A percentile compares a stretch with the other conserved stretches of the same genome.
Evolutionary conservation across 805 yeast species (phyloP).

Genomic region (Yarrowia divulgata): DNA sequence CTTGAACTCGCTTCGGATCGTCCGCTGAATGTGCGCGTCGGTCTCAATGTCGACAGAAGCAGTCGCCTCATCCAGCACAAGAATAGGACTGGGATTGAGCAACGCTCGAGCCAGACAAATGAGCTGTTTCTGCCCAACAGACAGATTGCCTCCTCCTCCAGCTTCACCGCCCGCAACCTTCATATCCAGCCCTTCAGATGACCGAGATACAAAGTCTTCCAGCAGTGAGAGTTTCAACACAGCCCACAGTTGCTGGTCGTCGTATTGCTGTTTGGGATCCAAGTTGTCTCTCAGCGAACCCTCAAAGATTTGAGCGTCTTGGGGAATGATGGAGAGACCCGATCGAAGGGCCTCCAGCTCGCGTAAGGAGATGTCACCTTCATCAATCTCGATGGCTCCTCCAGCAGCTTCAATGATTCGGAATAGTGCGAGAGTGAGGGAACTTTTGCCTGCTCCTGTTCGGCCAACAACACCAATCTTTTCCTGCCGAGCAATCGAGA

Average conservation of each 20-base stretch:
- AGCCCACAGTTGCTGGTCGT: constrained; percentile 71
- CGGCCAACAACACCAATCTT: constrained; percentile 88
- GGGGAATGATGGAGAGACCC: constrained; percentile 81
- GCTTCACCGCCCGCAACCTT: constrained; percentile 73
- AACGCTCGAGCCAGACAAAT: constrained; percentile 81
- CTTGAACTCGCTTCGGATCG: constrained; percentile 69
- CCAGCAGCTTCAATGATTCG: constrained; percentile 65
- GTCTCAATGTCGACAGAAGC: constrained; percentile 86
- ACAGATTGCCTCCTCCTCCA: constrained; percentile 79
- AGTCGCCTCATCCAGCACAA: constrained; percentile 80
- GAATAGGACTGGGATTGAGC: constrained; percentile 68
- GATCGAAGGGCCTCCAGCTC: constrained; percentile 76
- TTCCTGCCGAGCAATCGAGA: constrained; percentile 62
- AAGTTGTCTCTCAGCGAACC: constrained; percentile 78
- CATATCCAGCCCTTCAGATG: constrained; percentile 55
- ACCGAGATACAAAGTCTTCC: constrained; percentile 57
- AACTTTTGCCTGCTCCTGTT: constrained; percentile 88
- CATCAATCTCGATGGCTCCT: constrained; percentile 71
- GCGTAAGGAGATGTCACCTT: constrained; percentile 64
- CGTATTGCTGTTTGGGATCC: constrained; percentile 70
- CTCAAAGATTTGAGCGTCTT: constrained; percentile 84
- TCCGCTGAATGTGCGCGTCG: constrained; percentile 74
- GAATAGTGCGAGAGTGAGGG: constrained; percentile 74
- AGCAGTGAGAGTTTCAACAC: constrained; percentile 65
- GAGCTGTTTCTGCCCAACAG: constrained; percentile 83